Evolutionary conservation across 2,329 filamentous ascomycete species (phyloP).

Genomic region (Fusarium sp.): DNA sequence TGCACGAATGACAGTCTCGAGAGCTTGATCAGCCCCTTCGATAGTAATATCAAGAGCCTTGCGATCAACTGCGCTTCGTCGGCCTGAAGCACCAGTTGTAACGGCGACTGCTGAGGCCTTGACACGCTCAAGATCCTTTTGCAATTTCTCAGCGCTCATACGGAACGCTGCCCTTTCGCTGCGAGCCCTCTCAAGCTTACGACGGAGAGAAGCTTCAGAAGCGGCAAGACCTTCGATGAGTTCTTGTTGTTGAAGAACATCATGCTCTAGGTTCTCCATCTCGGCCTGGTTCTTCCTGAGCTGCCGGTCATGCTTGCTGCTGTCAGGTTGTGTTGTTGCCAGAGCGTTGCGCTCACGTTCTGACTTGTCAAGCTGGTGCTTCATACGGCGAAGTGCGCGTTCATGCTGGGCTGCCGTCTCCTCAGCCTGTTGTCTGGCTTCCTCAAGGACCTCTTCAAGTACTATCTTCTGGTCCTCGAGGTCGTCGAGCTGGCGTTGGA

Average conservation of each 20-base stretch:
- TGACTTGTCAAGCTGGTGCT: conserved; percentile 64
- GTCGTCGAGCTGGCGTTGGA: conserved; percentile 67
- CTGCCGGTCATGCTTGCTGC: conserved; percentile 67
- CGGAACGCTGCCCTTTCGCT: conserved; percentile 71
- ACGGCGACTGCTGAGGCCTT: conserved; percentile 54
- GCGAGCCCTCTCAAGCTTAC: conserved; percentile 77
- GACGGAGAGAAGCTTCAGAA: conserved; percentile 70
- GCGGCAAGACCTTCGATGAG: conserved; percentile 68
- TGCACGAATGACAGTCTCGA: conserved; percentile 69
- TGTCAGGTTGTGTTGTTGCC: conserved; percentile 53
- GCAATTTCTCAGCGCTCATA: conserved; percentile 65
- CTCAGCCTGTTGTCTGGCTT: conserved; percentile 64
- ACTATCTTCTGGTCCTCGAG: conserved; percentile 69
- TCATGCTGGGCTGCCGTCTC: conserved; percentile 59
- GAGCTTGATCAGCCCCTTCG: conserved; percentile 61
- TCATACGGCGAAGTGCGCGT: conserved; percentile 57
- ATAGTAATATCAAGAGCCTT: conserved; percentile 48
- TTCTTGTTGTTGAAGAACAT: conserved; percentile 76
- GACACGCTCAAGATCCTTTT: conserved; percentile 62
- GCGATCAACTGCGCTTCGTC: conserved; percentile 32
- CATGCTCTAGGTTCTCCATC: conserved; percentile 76
- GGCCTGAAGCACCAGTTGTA: conserved; percentile 28
- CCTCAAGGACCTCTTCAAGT: conserved; percentile 69
- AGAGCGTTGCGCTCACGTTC: conserved; percentile 59
- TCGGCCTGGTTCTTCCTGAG: conserved; percentile 73